Conservation (phyloP, 352 stramenopile genomes). For the Aphanomyces euteiches region DNA sequence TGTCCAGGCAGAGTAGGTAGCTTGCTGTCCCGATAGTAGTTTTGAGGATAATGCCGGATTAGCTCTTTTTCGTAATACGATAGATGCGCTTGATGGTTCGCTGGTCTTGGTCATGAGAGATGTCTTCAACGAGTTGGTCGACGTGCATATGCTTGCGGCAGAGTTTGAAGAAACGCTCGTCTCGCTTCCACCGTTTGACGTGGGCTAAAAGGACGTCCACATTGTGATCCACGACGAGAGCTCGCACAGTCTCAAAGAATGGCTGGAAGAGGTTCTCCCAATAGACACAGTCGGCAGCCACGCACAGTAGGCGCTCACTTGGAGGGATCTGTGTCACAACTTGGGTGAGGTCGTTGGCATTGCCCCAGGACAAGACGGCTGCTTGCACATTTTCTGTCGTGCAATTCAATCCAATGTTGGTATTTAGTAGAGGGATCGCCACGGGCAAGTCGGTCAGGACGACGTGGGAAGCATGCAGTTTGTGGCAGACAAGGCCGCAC, state of each 20-base stretch:
- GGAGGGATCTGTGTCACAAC: not conserved
- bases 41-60: not conserved
- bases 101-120: not conserved
- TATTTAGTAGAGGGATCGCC: not conserved
- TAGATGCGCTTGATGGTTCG: constrained; percentile 28
- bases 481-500: constrained; percentile 23
- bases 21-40: too few species aligned
- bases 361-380: constrained; percentile 23
- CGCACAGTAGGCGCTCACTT: not conserved
- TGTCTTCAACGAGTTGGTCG: constrained; percentile 17
- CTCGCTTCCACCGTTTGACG: constrained; percentile 27
- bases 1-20: too few species aligned
- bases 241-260: constrained; percentile 21
- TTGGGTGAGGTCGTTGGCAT: not conserved
- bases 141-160: constrained; percentile 24
- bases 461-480: constrained; percentile 9
- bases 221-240: not conserved
- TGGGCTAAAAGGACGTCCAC: constrained; percentile 23
- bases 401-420: constrained; percentile 24
- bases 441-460: constrained; percentile 29
- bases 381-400: not conserved
- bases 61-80: constrained; percentile 10
- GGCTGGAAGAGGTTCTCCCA: constrained; percentile 28
- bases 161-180: constrained; percentile 22
- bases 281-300: constrained; percentile 31